These are phyloP conservation scores for Hyphopichia homilentoma DNA, from an alignment of 805 yeast species.

Conservation along the genomic window DNA sequence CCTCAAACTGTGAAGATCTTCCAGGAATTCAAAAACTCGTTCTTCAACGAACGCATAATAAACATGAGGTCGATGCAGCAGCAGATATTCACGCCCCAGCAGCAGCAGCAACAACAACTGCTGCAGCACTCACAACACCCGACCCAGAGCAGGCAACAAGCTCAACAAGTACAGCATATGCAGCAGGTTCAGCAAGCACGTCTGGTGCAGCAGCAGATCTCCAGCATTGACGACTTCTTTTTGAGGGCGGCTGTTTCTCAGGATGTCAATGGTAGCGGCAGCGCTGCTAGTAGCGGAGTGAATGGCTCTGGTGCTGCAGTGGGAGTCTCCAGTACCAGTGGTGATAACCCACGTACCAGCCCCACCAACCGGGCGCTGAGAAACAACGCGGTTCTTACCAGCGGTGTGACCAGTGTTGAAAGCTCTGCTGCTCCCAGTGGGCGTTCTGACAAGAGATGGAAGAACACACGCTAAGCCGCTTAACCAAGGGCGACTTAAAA, in stretches of 20 bases:
- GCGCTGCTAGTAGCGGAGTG: background rate
- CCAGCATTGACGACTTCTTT: slow-evolving; percentile 23
- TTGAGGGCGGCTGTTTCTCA: slow-evolving; percentile 11
- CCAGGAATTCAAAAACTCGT: slow-evolving; percentile 41
- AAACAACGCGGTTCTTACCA: slow-evolving; percentile 5
- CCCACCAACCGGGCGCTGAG: slow-evolving; percentile 3
- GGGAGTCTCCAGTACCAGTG: slow-evolving; percentile 3
- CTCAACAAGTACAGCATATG: slow-evolving; percentile 5
- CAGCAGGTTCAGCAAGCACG: slow-evolving; percentile 7
- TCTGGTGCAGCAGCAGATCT: slow-evolving; percentile 8
- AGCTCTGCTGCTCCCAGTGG: too few species aligned
- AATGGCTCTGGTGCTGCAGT: too few species aligned
- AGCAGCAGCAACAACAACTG: slow-evolving; percentile 6
- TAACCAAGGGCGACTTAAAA: too few species aligned
- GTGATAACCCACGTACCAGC: slow-evolving; percentile 4
- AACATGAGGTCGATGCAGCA: slow-evolving; percentile 20
- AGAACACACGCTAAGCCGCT: too few species aligned
- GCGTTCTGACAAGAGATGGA: too few species aligned
- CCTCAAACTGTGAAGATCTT: slow-evolving; percentile 42
- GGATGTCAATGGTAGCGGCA: background rate
- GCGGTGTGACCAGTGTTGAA: slow-evolving; percentile 3
- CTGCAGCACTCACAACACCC: slow-evolving; percentile 5
- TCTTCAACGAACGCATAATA: slow-evolving; percentile 38
- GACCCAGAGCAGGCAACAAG: slow-evolving; percentile 5
- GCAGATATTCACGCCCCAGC: slow-evolving; percentile 7